Evolutionary conservation across 306 rosid species (phyloP).

Genomic region (Pterocarpus macrocarpus): DNA sequence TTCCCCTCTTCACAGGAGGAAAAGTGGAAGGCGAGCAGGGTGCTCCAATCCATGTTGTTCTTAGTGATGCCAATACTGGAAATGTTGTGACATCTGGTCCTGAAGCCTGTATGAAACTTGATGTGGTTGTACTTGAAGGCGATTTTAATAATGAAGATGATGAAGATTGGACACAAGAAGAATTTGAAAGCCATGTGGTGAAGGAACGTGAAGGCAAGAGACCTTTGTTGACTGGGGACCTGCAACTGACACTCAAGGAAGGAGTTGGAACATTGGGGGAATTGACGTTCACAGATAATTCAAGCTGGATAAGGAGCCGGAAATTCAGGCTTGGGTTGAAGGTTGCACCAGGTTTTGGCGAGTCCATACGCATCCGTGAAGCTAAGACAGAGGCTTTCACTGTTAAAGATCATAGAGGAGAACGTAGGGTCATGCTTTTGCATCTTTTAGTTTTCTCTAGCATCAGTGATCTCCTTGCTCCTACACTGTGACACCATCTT

Average conservation of each 20-base stretch:
- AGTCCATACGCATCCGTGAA: conserved; percentile 85
- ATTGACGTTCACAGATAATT: conserved; percentile 91
- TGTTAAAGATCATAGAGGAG: conserved; percentile 99
- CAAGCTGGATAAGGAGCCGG: conserved; percentile 99
- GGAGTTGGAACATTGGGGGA: conserved; percentile 98
- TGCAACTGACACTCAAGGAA: conserved; percentile 92
- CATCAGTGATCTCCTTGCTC: conserved; percentile 19
- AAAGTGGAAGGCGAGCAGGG: conserved; percentile 99
- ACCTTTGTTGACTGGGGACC: conserved; percentile 93
- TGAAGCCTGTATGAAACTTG: conserved; percentile 82
- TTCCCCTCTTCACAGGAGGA: conserved; percentile 99
- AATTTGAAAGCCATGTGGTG: conserved; percentile 93
- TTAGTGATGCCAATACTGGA: conserved; percentile 72
- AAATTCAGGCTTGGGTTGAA: conserved; percentile 96
- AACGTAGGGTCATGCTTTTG: conserved; percentile 68
- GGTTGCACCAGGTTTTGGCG: conserved; percentile 81
- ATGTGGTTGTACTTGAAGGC: conserved; percentile 96
- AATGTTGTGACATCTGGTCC: conserved; percentile 75
- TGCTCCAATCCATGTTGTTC: conserved; percentile 89
- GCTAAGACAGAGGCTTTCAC: conserved; percentile 99
- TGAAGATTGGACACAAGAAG: conserved; percentile 93
- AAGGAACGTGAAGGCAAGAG: conserved; percentile 99
- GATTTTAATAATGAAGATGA: conserved; percentile 96
- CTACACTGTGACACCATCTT: conserved; percentile 10
- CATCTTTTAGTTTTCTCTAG: conserved; percentile 34